Conservation (phyloP, 2,329 filamentous ascomycete species). For the Fusarium sp. region DNA sequence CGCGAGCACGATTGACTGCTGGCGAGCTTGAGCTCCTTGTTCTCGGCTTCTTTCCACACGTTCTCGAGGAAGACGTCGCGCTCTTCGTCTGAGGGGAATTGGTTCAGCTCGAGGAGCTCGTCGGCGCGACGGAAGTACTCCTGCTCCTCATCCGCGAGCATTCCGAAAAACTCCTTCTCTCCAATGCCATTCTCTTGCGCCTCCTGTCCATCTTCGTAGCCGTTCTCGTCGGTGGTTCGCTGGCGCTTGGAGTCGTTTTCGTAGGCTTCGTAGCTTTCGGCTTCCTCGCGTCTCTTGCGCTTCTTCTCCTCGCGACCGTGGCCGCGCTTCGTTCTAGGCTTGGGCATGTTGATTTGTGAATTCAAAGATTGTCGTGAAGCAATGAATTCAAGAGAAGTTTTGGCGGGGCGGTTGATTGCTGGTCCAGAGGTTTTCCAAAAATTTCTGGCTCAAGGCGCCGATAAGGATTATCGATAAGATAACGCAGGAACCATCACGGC, state of each 20-base stretch:
- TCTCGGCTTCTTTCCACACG: conserved; percentile 86
- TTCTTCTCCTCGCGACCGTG: conserved; percentile 55
- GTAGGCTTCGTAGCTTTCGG: conserved; percentile 32
- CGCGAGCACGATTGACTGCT: conserved; percentile 96
- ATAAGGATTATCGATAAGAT: conserved; percentile 37
- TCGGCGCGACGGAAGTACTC: conserved; percentile 95
- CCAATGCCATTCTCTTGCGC: conserved; percentile 45
- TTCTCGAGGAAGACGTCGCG: conserved; percentile 79
- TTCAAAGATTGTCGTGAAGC: conserved; percentile 11
- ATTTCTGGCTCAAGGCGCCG: neutral
- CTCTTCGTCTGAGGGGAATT: conserved; percentile 83
- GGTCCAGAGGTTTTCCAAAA: conserved; percentile 34
- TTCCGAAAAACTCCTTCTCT: conserved; percentile 88
- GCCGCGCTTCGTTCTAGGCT: conserved; percentile 58
- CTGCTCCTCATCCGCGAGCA: conserved; percentile 92
- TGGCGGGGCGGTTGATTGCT: conserved; percentile 29
- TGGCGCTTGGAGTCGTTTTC: conserved; percentile 42
- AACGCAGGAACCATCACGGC: neutral
- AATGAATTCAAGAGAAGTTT: conserved; percentile 11
- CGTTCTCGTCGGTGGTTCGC: conserved; percentile 39
- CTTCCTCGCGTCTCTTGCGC: conserved; percentile 52
- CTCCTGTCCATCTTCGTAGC: conserved; percentile 41
- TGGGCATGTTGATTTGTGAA: conserved; percentile 52
- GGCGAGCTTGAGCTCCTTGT: conserved; percentile 95
- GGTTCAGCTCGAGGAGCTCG: conserved; percentile 89